Evolutionary conservation across 768 basidiomycete species (phyloP), one percentile per base, ranked within the genome.

Genomic region (Lyophyllum semitale): DNA sequence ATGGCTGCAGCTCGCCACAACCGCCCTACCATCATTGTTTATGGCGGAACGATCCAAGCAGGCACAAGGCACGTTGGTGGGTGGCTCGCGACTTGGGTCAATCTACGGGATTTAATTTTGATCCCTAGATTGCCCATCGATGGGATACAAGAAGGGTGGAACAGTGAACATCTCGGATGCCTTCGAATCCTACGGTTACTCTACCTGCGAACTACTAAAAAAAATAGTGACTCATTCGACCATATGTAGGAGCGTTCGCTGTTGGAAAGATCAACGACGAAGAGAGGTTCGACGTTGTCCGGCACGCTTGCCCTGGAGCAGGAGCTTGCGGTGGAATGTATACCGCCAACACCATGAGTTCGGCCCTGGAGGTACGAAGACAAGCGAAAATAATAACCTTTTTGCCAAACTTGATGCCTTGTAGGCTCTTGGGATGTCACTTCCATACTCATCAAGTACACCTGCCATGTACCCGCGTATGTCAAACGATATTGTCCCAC

Each of bases 291-390:
- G 93, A 95, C 60, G 91, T 94, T 44, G 85, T 95, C 35, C 84
- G 87, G 33, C 84, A 94, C 71, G 85, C 92, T 29, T 95, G 93
- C 64, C 91, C 93, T 15, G 89, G 90, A 9, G 73, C 90, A 15
- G 93, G 93, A 47, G 89, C 87, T 22, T 93, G 92, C 61, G 91
- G 92, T 26, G 91, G 91, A 13, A 93, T 93, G 91, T 93, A 85
- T 67, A 93, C 91, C 8, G 92, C 93, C 30, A 94, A 94, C 63
- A 93, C 92, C 0, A 93, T 94, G 92, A 90, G 89, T 58, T 87
- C 89, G 38, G 87, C 82, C 17, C 76, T 95, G 27, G 93, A 94
- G 68, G 77, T 74, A n/a, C 29, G 57, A 43, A 44, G 13, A 12
- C 23, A 27, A 17, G 11, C 17, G 40, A 15, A 18, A 11, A 29